A percentile compares a stretch with the other conserved stretches of the same genome.
phyloP scores from a whole-genome alignment of 805 yeast species.

The Hanseniaspora meyeri region DNA sequence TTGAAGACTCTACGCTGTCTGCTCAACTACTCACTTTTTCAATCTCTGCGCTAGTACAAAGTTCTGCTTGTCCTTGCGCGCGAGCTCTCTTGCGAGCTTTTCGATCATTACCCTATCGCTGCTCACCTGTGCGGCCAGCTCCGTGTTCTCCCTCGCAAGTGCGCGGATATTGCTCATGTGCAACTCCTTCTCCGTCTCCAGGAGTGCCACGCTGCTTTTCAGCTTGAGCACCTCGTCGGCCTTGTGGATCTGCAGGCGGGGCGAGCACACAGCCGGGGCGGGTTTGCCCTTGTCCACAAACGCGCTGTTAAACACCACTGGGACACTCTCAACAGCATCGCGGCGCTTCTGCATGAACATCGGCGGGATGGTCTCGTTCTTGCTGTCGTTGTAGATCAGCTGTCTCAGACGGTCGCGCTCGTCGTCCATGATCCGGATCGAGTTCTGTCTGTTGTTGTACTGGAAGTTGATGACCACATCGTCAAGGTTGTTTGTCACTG shows the following conservation, averaged over 20 bases:
- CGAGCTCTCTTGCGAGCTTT: not conserved
- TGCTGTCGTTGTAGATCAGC: conserved; percentile 5
- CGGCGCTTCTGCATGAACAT: conserved; percentile 13
- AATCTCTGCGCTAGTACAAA: conserved; percentile 4
- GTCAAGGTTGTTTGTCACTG: not conserved
- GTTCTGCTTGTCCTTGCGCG: conserved; percentile 4
- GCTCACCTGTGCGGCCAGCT: not conserved
- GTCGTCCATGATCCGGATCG: conserved; percentile 10
- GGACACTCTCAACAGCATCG: not conserved
- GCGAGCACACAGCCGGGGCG: not conserved
- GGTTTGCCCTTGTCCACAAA: not conserved
- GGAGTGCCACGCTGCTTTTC: not conserved
- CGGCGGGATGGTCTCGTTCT: conserved; percentile 7
- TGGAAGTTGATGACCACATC: conserved; percentile 10
- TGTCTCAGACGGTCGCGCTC: conserved; percentile 10
- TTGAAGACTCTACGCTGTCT: too few relatives aligned
- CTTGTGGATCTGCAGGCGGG: not conserved
- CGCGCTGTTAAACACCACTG: not conserved
- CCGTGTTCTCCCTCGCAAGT: not conserved
- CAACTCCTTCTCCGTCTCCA: not conserved
- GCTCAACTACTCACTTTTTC: not conserved
- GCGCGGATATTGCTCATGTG: not conserved
- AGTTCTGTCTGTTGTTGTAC: conserved; percentile 5
- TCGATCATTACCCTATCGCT: not conserved
- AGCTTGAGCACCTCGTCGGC: not conserved